phyloP scores from a whole-genome alignment of 257 asterid genomes.

The Solanum microdontum region DNA sequence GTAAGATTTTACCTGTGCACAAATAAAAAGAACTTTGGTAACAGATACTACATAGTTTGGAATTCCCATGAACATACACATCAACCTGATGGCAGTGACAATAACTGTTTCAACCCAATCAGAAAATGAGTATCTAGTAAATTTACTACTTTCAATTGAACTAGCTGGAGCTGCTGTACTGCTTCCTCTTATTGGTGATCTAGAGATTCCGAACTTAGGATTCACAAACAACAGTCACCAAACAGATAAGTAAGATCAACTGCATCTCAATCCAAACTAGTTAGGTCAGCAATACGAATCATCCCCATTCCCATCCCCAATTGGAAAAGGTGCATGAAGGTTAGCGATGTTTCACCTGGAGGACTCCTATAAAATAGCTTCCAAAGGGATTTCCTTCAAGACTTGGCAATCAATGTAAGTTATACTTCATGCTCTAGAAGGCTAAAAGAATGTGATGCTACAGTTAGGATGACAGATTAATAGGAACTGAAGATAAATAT shows the following conservation, averaged over 20 bases:
- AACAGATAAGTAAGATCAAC: not conserved
- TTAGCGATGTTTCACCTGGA: not conserved
- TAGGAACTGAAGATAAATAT: not conserved
- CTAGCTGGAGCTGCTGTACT: not conserved
- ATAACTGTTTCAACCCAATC: not conserved
- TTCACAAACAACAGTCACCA: not conserved
- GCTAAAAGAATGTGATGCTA: not conserved
- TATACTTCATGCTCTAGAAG: not conserved
- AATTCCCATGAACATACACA: not conserved
- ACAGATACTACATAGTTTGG: not conserved
- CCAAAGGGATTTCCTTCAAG: not conserved
- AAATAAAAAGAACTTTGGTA: not conserved
- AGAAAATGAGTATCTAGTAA: not conserved
- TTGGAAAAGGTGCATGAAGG: not conserved
- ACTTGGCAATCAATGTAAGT: not conserved
- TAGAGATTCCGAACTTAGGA: not conserved
- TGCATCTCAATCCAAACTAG: not conserved
- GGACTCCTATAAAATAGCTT: not conserved
- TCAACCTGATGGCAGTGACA: not conserved
- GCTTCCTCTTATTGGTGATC: not conserved
- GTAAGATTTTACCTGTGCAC: conserved; percentile 56
- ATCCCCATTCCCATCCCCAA: not conserved
- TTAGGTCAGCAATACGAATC: not conserved
- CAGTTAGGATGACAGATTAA: not conserved
- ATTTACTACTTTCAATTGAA: not conserved